A percentile compares a stretch with the other conserved stretches of the same genome.
Conservation (phyloP, 257 asterid genomes). For the Rehmannia glutinosa region DNA sequence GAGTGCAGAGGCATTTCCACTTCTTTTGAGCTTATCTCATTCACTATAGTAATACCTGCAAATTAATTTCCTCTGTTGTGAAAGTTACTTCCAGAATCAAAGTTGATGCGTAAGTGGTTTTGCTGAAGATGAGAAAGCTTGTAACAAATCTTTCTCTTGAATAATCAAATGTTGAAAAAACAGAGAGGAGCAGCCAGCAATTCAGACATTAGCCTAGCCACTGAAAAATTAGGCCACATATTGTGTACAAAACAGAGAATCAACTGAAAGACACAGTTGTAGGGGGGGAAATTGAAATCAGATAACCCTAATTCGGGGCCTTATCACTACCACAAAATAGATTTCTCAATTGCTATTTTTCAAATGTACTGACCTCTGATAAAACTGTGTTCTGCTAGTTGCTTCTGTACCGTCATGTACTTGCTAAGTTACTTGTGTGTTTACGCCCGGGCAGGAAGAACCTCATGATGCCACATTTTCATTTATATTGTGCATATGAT, state of each 20-base stretch:
- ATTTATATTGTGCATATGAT: background rate
- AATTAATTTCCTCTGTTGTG: background rate
- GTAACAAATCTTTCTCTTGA: background rate
- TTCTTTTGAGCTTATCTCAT: conserved; percentile 10
- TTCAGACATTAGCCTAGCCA: background rate
- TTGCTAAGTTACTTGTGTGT: background rate
- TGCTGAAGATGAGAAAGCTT: background rate
- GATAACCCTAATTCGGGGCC: conserved; percentile 1
- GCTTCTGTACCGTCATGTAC: background rate
- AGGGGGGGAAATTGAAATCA: background rate
- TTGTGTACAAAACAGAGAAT: background rate
- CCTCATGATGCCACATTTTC: conserved; percentile 3
- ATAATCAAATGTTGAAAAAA: background rate
- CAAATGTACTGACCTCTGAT: background rate
- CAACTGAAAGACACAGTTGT: background rate
- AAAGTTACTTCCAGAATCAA: background rate
- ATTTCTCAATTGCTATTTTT: background rate
- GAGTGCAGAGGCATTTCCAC: conserved; percentile 1
- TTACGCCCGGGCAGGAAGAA: background rate
- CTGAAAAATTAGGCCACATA: conserved; percentile 12
- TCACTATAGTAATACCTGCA: background rate
- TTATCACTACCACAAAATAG: background rate
- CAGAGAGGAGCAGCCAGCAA: background rate
- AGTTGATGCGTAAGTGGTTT: conserved; percentile 4
- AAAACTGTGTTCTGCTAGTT: conserved; percentile 14